These are phyloP conservation scores for Arachis hypogaea DNA, from an alignment of 306 rosid genomes.

Conservation along the genomic window DNA sequence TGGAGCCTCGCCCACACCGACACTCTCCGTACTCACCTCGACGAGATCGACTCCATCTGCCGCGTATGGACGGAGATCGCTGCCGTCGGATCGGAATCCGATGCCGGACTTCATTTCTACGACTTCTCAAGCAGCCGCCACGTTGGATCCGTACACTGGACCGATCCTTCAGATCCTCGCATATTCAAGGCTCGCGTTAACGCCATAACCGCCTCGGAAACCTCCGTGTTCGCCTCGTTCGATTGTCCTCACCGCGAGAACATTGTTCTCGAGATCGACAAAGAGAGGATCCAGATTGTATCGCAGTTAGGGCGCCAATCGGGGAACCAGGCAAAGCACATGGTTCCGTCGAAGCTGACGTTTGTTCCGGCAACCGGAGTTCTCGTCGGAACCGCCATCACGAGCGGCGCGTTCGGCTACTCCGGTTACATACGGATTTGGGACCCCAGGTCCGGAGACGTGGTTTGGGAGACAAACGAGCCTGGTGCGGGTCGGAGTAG, in stretches of 20 bases:
- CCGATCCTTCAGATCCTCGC: conserved; percentile 71
- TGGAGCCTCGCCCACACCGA: conserved; percentile 59
- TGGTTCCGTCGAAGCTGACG: conserved; percentile 61
- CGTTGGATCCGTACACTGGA: conserved; percentile 76
- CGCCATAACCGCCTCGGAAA: conserved; percentile 56
- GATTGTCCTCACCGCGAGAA: conserved; percentile 74
- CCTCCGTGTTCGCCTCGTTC: conserved; percentile 65
- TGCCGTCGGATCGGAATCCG: conserved; percentile 65
- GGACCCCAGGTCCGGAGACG: conserved; percentile 71
- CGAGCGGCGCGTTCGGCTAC: conserved; percentile 76
- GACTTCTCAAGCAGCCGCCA: conserved; percentile 69
- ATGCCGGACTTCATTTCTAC: conserved; percentile 76
- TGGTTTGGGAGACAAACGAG: conserved; percentile 84
- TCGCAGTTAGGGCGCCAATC: conserved; percentile 65
- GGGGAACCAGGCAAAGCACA: conserved; percentile 72
- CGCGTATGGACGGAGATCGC: conserved; percentile 75
- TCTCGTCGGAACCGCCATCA: conserved; percentile 58
- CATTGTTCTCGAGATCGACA: conserved; percentile 69
- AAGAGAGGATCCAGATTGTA: conserved; percentile 55
- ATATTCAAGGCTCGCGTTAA: conserved; percentile 82
- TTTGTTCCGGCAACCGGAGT: conserved; percentile 66
- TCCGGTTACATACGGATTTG: conserved; percentile 77
- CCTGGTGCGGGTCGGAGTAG: conserved; percentile 87
- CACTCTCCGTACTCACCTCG: conserved; percentile 77
- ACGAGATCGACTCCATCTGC: conserved; percentile 66